phyloP scores from a whole-genome alignment of 2,329 filamentous ascomycete genomes.

The Boeremia exigua region DNA sequence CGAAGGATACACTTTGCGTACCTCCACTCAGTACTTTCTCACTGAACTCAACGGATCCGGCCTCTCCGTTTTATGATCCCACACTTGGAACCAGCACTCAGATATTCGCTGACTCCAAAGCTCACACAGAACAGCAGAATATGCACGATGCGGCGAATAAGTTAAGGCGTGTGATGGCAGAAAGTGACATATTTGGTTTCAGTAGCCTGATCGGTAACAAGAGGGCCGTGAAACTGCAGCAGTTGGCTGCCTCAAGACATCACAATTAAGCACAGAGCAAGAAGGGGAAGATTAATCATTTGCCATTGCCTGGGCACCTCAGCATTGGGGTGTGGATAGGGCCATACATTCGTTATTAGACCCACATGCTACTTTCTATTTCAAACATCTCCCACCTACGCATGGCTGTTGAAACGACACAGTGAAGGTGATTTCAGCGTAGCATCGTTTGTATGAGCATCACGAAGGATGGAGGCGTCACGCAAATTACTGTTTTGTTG shows the following conservation, averaged over 20 bases:
- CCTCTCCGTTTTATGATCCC: constrained; percentile 36
- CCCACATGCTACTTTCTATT: too few relatives aligned
- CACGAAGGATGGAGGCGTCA: too few relatives aligned
- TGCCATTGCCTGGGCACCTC: too few relatives aligned
- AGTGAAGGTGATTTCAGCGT: too few relatives aligned
- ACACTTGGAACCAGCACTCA: constrained; percentile 3
- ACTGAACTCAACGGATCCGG: constrained; percentile 49
- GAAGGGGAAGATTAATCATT: too few relatives aligned
- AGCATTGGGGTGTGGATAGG: too few relatives aligned
- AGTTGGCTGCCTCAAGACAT: neutral
- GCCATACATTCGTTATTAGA: too few relatives aligned
- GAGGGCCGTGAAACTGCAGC: neutral
- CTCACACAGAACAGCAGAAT: neutral
- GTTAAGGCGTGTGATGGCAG: constrained; percentile 4
- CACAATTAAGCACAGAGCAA: too few relatives aligned
- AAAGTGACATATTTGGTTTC: constrained; percentile 17
- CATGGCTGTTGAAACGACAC: too few relatives aligned
- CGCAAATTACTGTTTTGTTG: too few relatives aligned
- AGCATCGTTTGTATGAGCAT: too few relatives aligned
- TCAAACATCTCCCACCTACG: too few relatives aligned
- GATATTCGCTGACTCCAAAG: neutral
- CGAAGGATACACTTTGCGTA: constrained; percentile 52
- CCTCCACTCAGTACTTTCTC: constrained; percentile 41
- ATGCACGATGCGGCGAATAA: constrained; percentile 8
- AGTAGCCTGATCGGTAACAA: constrained; percentile 7